These are phyloP conservation scores for Ogataea salicorniae DNA, from an alignment of 805 yeast species.

Conservation along the genomic window DNA sequence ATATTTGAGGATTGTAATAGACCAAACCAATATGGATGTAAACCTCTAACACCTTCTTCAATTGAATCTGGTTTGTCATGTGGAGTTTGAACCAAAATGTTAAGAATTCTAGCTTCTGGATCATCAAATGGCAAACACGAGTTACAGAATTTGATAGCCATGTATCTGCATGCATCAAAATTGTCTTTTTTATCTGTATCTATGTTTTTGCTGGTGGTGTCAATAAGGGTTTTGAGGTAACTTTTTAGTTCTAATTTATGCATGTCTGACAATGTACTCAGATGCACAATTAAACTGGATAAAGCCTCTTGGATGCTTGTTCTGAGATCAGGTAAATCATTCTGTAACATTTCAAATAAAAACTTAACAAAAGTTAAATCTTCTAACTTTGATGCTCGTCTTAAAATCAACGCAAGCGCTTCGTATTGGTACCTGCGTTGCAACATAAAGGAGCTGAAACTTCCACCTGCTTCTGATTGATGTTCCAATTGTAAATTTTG, in stretches of 20 bases:
- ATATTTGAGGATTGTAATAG: constrained; percentile 43
- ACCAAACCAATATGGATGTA: constrained; percentile 79
- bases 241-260: constrained; percentile 40
- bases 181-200: constrained; percentile 22
- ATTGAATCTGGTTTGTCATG: constrained; percentile 63
- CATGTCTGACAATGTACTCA: constrained; percentile 34
- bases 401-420: constrained; percentile 63
- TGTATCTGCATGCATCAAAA: constrained; percentile 51
- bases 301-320: constrained; percentile 69
- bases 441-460: constrained; percentile 25
- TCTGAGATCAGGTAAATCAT: constrained; percentile 58
- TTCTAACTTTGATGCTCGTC: constrained; percentile 38
- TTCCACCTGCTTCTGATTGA: constrained; percentile 32
- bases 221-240: constrained; percentile 22
- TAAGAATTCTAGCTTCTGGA: constrained; percentile 59
- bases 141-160: constrained; percentile 61
- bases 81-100: constrained; percentile 52
- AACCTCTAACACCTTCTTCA: constrained; percentile 75
- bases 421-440: constrained; percentile 70
- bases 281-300: constrained; percentile 48
- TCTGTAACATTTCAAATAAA: constrained; percentile 61
- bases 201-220: constrained; percentile 21
- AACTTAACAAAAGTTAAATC: constrained; percentile 57
- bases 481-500: constrained; percentile 34
- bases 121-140: constrained; percentile 63